A percentile compares a stretch with the other conserved stretches of the same genome.
Conservation (phyloP, 2,329 filamentous ascomycete genomes). For the Coleophoma crateriformis region DNA sequence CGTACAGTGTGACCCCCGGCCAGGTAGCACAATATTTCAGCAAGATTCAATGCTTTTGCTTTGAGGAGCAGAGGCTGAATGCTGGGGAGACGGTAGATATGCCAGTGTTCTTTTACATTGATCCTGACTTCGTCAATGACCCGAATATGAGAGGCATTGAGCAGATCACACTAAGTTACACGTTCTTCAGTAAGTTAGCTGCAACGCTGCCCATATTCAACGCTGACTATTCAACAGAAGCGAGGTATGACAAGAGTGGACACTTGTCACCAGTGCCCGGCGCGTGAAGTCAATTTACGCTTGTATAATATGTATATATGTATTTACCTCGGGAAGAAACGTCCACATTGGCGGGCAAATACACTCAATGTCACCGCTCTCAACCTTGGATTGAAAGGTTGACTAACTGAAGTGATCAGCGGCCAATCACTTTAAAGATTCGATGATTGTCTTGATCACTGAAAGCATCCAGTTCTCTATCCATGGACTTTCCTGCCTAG, state of each 20-base stretch:
- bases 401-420: too few species aligned
- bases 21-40: slow-evolving; percentile 97
- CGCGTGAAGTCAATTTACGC: slow-evolving; percentile 6
- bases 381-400: neutral
- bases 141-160: slow-evolving; percentile 90
- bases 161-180: slow-evolving; percentile 94
- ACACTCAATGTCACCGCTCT: neutral
- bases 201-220: too few species aligned
- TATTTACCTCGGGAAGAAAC: slow-evolving; percentile 11
- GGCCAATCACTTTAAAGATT: too few species aligned
- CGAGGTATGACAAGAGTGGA: slow-evolving; percentile 78
- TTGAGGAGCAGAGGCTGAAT: slow-evolving; percentile 91
- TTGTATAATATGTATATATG: slow-evolving; percentile 6
- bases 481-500: slow-evolving; percentile 13
- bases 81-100: slow-evolving; percentile 97
- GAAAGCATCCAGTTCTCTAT: neutral
- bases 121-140: slow-evolving; percentile 90
- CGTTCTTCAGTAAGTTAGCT: slow-evolving; percentile 82
- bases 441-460: too few species aligned
- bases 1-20: slow-evolving; percentile 92
- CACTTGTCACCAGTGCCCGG: slow-evolving; percentile 39
- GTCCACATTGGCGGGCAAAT: neutral
- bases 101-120: slow-evolving; percentile 99
- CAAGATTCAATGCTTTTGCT: slow-evolving; percentile 99
- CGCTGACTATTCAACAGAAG: slow-evolving; percentile 45